Conservation (phyloP, 208 protist species). For the Blechomonas ayalai region DNA sequence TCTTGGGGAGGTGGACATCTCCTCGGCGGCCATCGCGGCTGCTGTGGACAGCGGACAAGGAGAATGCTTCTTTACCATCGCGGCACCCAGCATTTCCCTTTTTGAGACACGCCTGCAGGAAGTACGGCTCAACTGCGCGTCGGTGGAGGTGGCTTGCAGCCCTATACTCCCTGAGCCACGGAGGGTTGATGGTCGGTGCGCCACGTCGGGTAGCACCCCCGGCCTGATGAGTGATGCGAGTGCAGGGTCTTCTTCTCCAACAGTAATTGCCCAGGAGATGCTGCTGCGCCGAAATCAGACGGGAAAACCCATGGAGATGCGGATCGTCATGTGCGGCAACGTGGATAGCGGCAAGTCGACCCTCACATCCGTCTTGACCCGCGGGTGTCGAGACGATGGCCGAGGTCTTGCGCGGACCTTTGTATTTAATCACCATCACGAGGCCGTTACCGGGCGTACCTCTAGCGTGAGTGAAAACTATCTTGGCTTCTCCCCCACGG, state of each 20-base stretch:
- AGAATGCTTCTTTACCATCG: slow-evolving; percentile 60
- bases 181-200: slow-evolving; percentile 24
- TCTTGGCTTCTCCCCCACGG: slow-evolving; percentile 91
- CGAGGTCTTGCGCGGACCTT: slow-evolving; percentile 75
- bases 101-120: slow-evolving; percentile 21
- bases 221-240: background rate
- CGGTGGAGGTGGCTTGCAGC: slow-evolving; percentile 19
- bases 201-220: background rate
- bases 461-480: slow-evolving; percentile 94
- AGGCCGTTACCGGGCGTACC: slow-evolving; percentile 92
- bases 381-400: slow-evolving; percentile 85
- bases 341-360: slow-evolving; percentile 92
- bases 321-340: slow-evolving; percentile 91
- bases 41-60: slow-evolving; percentile 49
- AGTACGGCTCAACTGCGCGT: slow-evolving; percentile 20
- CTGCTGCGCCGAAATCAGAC: slow-evolving; percentile 41
- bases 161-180: slow-evolving; percentile 45
- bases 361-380: slow-evolving; percentile 86
- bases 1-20: slow-evolving; percentile 30
- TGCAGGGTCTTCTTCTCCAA: background rate
- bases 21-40: slow-evolving; percentile 14
- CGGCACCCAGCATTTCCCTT: slow-evolving; percentile 11
- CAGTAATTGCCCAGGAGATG: slow-evolving; percentile 62
- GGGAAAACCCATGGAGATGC: slow-evolving; percentile 67
- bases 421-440: slow-evolving; percentile 95